A percentile compares a stretch with the other conserved stretches of the same genome.
phyloP scores from a whole-genome alignment of 129 eudicot species.

The Oenanthe sinensis region DNA sequence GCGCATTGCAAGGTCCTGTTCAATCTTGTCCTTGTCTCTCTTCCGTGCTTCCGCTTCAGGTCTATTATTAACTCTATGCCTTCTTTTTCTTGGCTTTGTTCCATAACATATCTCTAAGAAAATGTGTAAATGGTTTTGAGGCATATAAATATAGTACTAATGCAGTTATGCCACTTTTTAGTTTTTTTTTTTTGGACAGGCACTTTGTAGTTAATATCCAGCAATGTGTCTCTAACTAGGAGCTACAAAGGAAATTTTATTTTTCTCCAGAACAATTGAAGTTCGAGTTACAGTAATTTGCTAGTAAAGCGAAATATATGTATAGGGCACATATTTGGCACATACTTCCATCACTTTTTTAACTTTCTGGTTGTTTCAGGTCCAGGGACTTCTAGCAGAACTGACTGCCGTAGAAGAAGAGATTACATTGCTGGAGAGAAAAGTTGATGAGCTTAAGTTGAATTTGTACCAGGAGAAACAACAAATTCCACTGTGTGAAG shows the following conservation, averaged over 20 bases:
- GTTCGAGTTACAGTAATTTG: neutral
- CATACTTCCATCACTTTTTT: neutral
- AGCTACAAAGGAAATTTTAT: neutral
- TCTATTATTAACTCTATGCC: conserved; percentile 8
- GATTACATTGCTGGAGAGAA: conserved; percentile 54
- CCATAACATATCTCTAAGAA: neutral
- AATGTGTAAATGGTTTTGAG: neutral
- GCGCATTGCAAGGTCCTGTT: conserved; percentile 55
- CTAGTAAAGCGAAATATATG: neutral
- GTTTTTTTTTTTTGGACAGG: neutral
- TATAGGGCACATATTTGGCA: neutral
- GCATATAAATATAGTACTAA: neutral
- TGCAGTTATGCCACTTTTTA: neutral
- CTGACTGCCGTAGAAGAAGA: conserved; percentile 65
- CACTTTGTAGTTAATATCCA: neutral
- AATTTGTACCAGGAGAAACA: conserved; percentile 46
- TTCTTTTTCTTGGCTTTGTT: neutral
- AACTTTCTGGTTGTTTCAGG: conserved; percentile 28
- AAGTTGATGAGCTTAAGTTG: conserved; percentile 41
- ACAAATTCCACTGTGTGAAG: conserved; percentile 43
- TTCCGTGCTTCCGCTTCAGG: conserved; percentile 55
- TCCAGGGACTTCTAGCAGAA: conserved; percentile 65
- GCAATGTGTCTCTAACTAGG: neutral
- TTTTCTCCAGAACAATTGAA: neutral
- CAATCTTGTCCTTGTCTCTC: conserved; percentile 56